Percentiles rank a stretch among this genome's conserved stretches.
Conservation (phyloP, 305 asterid species). For the Fraxinus paxiana region DNA sequence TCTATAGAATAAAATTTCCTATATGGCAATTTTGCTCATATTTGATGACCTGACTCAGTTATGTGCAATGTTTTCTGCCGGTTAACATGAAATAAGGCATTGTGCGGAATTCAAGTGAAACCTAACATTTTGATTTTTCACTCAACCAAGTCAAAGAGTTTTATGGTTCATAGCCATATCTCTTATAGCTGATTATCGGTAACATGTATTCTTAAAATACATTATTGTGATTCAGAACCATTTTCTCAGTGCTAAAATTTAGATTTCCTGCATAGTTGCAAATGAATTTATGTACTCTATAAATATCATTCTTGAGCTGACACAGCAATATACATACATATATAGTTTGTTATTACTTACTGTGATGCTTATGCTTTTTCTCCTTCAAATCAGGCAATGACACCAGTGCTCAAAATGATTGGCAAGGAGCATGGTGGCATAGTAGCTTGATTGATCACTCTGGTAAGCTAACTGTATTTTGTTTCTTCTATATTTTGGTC, state of each 20-base stretch:
- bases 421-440: conserved; percentile 81
- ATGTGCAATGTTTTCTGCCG: background rate
- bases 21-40: background rate
- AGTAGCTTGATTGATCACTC: conserved; percentile 45
- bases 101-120: background rate
- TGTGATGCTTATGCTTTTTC: conserved; percentile 6
- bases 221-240: background rate
- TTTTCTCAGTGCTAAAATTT: background rate
- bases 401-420: conserved; percentile 53
- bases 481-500: conserved; percentile 11
- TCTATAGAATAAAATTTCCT: background rate
- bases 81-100: background rate
- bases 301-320: background rate
- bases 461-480: conserved; percentile 30
- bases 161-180: background rate
- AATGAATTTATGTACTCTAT: background rate
- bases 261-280: background rate
- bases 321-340: background rate
- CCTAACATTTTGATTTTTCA: background rate
- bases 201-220: background rate
- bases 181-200: background rate
- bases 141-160: background rate
- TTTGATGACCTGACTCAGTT: background rate
- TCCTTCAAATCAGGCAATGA: conserved; percentile 40
- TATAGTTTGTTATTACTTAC: background rate